Base-by-base conservation (phyloP, 331 rosid genomes). In the Quercus tomentella region DNA sequence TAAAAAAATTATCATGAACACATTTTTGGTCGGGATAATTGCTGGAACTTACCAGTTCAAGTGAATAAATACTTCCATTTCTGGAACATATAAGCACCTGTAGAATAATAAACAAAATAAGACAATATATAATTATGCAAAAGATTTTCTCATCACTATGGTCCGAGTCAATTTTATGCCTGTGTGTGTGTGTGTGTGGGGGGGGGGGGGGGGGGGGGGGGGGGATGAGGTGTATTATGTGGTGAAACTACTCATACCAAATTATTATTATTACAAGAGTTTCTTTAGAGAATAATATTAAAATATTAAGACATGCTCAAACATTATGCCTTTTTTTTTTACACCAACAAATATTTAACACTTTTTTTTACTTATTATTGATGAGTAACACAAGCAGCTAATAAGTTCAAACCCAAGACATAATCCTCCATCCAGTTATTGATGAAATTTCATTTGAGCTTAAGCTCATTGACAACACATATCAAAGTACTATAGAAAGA, bases 21-120 rank as follows among this genome's bases (percentile, higher is more conserved):
- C 16, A 30, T 41, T 54, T 26, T 26, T 31, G 55, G 35, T 20
- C 33, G n/a, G 35, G 21, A 54, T 15, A 76, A 0, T 49, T 74
- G 45, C 51, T 16, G 67, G 70, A 26, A 22, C 80, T 83, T 81
- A 94, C 98, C 87, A 69, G 83, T 73, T 91, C 81, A 84, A 92
- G 87, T 1, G 94, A 92, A 86, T 86, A 89, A 63, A 94, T 85
- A 69, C 84, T 84, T 81, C 98, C 98, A 67, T 88, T 83, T 83
- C 97, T 89, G 79, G 94, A 89, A 82, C 98, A 92, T 61, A 92
- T 72, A 72, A 94, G 86, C 62, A 84, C 97, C 98, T 94, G 83
- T 26, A 26, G 67, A 58, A 74, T 71, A 80, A 81, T 5, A 81
- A 72, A 80, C 21, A 30, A 80, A 74, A 71, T 12, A 52, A 77